Evolutionary conservation across 306 rosid species (phyloP).

Genomic region (Trifolium repens): DNA sequence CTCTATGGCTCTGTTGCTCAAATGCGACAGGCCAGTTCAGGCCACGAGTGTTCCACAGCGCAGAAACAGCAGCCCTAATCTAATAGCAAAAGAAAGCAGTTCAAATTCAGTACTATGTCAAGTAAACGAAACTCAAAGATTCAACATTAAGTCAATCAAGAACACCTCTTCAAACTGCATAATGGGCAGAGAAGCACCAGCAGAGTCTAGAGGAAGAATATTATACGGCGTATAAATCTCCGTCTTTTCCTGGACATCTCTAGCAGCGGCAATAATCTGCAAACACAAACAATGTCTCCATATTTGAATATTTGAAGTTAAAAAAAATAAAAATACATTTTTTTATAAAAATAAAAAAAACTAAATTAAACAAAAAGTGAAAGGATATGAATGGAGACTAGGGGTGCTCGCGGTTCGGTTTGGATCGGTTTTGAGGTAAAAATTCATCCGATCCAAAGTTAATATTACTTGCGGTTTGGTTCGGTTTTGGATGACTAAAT

Average conservation of each 20-base stretch:
- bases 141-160: slow-evolving; percentile 22
- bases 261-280: slow-evolving; percentile 97
- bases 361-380: slow-evolving; percentile 9
- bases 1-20: slow-evolving; percentile 77
- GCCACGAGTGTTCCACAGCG: slow-evolving; percentile 78
- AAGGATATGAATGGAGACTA: slow-evolving; percentile 41
- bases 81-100: slow-evolving; percentile 47
- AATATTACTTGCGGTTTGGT: no score
- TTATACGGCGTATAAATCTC: slow-evolving; percentile 91
- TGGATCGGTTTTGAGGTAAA: no score
- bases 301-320: slow-evolving; percentile 25
- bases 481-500: no score
- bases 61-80: slow-evolving; percentile 92
- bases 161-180: slow-evolving; percentile 97
- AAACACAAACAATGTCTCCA: slow-evolving; percentile 30
- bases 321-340: background rate
- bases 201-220: slow-evolving; percentile 96
- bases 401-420: no score
- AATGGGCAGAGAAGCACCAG: slow-evolving; percentile 84
- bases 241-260: slow-evolving; percentile 95
- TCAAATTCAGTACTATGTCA: slow-evolving; percentile 41
- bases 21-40: slow-evolving; percentile 88
- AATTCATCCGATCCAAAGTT: no score
- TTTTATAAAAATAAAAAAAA: background rate
- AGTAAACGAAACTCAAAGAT: slow-evolving; percentile 24